Conservation (phyloP, 163 green algal species). For the Trebouxiophyceae sp. region DNA sequence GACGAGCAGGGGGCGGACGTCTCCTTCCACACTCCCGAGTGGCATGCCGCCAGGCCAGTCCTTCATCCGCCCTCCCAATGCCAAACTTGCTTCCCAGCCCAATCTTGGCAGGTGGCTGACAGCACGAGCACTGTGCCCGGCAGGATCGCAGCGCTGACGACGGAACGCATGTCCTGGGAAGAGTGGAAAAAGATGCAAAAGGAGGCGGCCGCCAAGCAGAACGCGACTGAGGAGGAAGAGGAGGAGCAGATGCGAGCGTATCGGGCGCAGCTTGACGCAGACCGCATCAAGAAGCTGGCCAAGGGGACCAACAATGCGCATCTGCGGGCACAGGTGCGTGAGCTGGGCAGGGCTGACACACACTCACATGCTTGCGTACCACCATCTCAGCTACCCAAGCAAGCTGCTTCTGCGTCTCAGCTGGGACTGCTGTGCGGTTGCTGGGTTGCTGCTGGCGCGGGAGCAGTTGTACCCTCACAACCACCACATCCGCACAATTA, state of each 20-base stretch:
- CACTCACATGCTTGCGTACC: no score
- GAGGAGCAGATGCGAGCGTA: conserved; percentile 18
- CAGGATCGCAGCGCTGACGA: conserved; percentile 20
- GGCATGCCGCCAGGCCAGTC: conserved; percentile 39
- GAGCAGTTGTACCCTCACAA: no score
- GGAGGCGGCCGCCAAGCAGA: conserved; percentile 7
- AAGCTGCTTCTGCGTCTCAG: no score
- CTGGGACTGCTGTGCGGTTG: no score
- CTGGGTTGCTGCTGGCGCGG: no score
- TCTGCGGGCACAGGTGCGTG: neutral
- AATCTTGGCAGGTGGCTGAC: neutral
- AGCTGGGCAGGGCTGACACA: no score
- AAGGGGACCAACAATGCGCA: conserved; percentile 19
- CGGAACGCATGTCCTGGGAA: conserved; percentile 27
- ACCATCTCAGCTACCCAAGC: no score
- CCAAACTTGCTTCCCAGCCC: no score
- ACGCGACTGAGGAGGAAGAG: conserved; percentile 1
- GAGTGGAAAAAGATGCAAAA: conserved; percentile 38
- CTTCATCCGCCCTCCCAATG: neutral
- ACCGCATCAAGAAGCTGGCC: conserved; percentile 9
- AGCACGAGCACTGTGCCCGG: neutral
- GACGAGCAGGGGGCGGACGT: conserved; percentile 25
- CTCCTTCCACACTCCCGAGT: conserved; percentile 49
- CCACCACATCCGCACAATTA: no score
- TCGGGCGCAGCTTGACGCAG: conserved; percentile 20